Conservation (phyloP, 352 stramenopile species). For the Peronospora tabacina region DNA sequence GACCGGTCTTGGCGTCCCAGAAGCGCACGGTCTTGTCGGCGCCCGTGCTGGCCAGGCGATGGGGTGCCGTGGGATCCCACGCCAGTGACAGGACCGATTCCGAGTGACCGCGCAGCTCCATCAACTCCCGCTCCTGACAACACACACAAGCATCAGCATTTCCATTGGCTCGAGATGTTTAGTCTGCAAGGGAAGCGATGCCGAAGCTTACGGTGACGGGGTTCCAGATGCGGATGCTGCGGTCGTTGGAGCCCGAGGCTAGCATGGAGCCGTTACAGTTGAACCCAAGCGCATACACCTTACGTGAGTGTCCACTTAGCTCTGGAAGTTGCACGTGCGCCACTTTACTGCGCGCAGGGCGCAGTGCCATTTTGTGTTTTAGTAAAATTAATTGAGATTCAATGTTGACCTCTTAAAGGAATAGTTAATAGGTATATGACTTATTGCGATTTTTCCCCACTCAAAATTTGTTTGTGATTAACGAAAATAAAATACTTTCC, state of each 20-base stretch:
- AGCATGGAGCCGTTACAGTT: slow-evolving; percentile 62
- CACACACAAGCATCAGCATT: not conserved
- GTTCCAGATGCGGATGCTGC: slow-evolving; percentile 74
- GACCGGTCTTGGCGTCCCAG: slow-evolving; percentile 75
- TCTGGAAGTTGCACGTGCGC: slow-evolving; percentile 55
- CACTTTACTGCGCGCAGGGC: slow-evolving; percentile 10
- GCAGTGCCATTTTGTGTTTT: slow-evolving; percentile 8
- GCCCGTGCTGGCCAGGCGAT: slow-evolving; percentile 58
- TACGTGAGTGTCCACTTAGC: slow-evolving; percentile 70
- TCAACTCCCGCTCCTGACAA: slow-evolving; percentile 41
- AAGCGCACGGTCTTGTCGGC: slow-evolving; percentile 80
- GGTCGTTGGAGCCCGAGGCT: slow-evolving; percentile 75
- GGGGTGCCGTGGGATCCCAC: slow-evolving; percentile 62
- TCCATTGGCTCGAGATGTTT: not conserved
- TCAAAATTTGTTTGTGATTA: too few relatives aligned
- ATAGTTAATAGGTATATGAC: too few relatives aligned
- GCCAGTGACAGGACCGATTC: slow-evolving; percentile 64
- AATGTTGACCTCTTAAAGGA: not conserved
- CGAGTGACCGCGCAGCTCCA: slow-evolving; percentile 61
- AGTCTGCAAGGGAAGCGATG: not conserved
- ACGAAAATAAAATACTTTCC: too few relatives aligned
- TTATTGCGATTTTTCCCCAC: too few relatives aligned
- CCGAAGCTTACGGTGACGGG: slow-evolving; percentile 37
- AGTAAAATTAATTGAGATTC: too few relatives aligned
- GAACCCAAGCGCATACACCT: slow-evolving; percentile 77